Evolutionary conservation across 1,284 basidiomycete genomes (phyloP), one percentile per base, ranked within the genome.

Genomic region (Trametes hirsuta): DNA sequence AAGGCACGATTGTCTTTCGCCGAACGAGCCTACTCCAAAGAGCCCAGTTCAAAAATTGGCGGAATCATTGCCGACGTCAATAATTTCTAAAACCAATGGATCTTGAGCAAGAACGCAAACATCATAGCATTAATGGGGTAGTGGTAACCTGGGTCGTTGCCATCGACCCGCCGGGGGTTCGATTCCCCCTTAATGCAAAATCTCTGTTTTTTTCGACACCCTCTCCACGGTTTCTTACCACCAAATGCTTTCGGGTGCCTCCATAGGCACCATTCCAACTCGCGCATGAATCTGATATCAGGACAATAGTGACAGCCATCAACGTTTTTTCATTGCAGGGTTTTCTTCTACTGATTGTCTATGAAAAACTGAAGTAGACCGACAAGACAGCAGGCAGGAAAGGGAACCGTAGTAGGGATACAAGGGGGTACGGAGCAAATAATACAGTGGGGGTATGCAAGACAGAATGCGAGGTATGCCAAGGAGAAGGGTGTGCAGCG

Each of bases 131-230:
- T 66, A 65, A 65, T 65, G 64, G 64, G 64, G 64, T 65, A 66
- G 64, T 66, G 61, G 64, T 63, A 66, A 63, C 64, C 64, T 66
- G 64, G 64, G 64, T 66, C 64, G 64, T 66, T 66, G 64, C 64
- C 64, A 79, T 79, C 74, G 74, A 87, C 85, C 85, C 85, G 85
- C 86, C 84, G 85, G 84, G 84, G 81, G 86, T 87, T 88, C 85
- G 83, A 88, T 87, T 87, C 85, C 84, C 85, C 68, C 84, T 87
- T 86, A 85, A 86, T 87, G 86, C 85, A 72, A 58, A n/a, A 3
- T 15, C 1, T 5, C 4, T 21, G 11, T 8, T 47, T 36, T 47
- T 36, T 30, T 30, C 30, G 15, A 35, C 15, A 6, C 34, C 10
- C 14, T 30, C 6, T 4, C 24, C 12, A 30, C 45, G 6, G 12